Conservation (phyloP, 306 rosid genomes). For the Potentilla sterilis region DNA sequence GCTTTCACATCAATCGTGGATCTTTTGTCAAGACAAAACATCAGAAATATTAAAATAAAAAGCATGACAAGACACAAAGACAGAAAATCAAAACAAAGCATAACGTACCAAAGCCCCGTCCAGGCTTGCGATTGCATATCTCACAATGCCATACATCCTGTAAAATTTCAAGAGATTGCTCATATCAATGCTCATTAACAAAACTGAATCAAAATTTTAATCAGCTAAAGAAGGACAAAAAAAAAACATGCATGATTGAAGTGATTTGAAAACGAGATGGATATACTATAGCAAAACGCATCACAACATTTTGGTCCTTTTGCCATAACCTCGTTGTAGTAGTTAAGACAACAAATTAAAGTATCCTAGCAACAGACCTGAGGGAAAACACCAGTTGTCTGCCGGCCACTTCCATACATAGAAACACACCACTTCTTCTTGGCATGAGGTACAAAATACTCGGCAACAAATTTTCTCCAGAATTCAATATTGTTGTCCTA, state of each 20-base stretch:
- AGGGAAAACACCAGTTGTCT: conserved; percentile 93
- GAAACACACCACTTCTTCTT: conserved; percentile 99
- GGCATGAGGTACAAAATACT: conserved; percentile 92
- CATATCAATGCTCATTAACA: neutral
- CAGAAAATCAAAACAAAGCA: conserved; percentile 2
- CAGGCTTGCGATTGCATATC: conserved; percentile 96
- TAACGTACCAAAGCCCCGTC: conserved; percentile 91
- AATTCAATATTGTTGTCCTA: conserved; percentile 93
- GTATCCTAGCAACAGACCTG: conserved; percentile 59
- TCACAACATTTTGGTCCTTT: neutral
- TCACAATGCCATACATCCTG: conserved; percentile 99
- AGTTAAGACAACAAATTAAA: conserved; percentile 10
- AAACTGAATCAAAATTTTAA: neutral
- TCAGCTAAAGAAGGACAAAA: neutral
- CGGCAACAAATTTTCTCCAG: conserved; percentile 97
- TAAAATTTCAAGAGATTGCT: conserved; percentile 27
- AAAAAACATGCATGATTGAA: neutral
- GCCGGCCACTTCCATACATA: conserved; percentile 92
- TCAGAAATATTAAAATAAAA: neutral
- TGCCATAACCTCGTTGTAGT: conserved; percentile 1
- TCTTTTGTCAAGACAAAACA: neutral
- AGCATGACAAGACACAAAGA: conserved; percentile 5
- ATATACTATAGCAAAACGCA: neutral
- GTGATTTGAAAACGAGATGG: neutral
- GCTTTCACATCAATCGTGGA: neutral